A percentile compares a stretch with the other conserved stretches of the same genome.
Evolutionary conservation across 1,139 yeast species (phyloP).

Genomic region (Hansenula lynferdii): DNA sequence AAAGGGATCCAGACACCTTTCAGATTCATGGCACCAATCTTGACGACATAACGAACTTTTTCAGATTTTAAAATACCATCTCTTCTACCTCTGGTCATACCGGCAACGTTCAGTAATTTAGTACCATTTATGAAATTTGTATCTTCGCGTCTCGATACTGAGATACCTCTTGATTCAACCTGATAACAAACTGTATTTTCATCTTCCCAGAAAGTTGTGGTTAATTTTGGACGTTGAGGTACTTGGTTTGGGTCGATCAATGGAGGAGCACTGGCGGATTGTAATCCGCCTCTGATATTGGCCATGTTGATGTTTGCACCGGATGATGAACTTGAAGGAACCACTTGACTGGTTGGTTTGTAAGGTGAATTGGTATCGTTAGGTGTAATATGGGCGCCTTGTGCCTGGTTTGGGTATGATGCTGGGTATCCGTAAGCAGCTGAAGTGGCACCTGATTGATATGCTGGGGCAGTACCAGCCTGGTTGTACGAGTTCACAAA

Average conservation of each 20-base stretch:
- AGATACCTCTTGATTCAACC: constrained; percentile 87
- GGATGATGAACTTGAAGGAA: background rate
- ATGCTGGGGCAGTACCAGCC: background rate
- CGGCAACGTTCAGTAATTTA: constrained; percentile 84
- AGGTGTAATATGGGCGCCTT: constrained; percentile 5
- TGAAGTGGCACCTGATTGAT: constrained; percentile 9
- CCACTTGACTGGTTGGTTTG: constrained; percentile 9
- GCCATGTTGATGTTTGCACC: constrained; percentile 10
- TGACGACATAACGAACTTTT: constrained; percentile 86
- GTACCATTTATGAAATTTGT: constrained; percentile 94
- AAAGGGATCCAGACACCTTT: constrained; percentile 99
- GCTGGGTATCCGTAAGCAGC: constrained; percentile 8
- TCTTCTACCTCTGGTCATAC: constrained; percentile 93
- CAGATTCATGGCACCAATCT: constrained; percentile 94
- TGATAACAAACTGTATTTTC: constrained; percentile 93
- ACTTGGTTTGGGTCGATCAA: constrained; percentile 29
- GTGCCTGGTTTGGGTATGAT: constrained; percentile 7
- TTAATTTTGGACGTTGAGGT: constrained; percentile 73
- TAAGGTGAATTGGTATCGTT: constrained; percentile 7
- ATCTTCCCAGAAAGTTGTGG: constrained; percentile 97
- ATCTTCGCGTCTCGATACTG: constrained; percentile 91
- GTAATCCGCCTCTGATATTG: constrained; percentile 10
- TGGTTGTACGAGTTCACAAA: background rate
- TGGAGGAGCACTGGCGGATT: constrained; percentile 10
- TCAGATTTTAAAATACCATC: constrained; percentile 92